These are phyloP conservation scores for Trichoderma sp. DNA, from an alignment of 2,329 filamentous ascomycete genomes.

Conservation along the genomic window DNA sequence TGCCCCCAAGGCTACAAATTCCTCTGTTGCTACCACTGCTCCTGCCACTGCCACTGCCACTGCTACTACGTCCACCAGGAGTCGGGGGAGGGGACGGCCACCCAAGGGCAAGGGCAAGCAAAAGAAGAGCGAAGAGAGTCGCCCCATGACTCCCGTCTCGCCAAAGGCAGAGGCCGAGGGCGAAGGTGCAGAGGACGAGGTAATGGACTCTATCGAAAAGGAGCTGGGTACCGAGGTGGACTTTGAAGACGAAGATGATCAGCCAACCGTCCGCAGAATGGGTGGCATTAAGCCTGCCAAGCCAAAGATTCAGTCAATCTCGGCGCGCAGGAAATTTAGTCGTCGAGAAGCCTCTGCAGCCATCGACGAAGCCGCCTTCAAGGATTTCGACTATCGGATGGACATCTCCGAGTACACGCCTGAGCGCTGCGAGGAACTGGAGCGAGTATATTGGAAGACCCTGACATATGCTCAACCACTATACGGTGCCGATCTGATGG, in stretches of 20 bases:
- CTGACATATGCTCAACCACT: conserved; percentile 91
- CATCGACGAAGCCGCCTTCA: conserved; percentile 87
- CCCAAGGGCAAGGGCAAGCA: conserved; percentile 38
- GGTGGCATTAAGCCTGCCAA: conserved; percentile 50
- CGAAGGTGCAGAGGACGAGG: conserved; percentile 30
- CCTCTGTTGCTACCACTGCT: conserved; percentile 27
- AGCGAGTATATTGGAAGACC: conserved; percentile 95
- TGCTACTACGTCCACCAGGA: conserved; percentile 28
- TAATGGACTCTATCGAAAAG: conserved; percentile 49
- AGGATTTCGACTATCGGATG: conserved; percentile 86
- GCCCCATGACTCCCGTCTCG: conserved; percentile 58
- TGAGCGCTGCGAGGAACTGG: conserved; percentile 90
- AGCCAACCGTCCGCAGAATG: conserved; percentile 43
- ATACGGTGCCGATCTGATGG: conserved; percentile 95
- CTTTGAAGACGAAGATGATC: conserved; percentile 41
- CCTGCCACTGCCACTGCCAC: conserved; percentile 29
- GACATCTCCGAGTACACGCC: conserved; percentile 83
- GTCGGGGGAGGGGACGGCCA: conserved; percentile 41
- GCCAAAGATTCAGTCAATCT: conserved; percentile 69
- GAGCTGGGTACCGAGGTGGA: conserved; percentile 46
- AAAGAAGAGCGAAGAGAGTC: conserved; percentile 42
- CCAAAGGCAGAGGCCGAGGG: conserved; percentile 41
- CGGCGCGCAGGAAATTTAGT: conserved; percentile 83
- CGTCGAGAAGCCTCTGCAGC: conserved; percentile 72
- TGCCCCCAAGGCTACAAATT: conserved; percentile 30